Percentiles rank a stretch among this genome's conserved stretches.
These are phyloP conservation scores for Spathaspora hagerdaliae DNA, from an alignment of 805 yeast genomes.

Conservation along the genomic window DNA sequence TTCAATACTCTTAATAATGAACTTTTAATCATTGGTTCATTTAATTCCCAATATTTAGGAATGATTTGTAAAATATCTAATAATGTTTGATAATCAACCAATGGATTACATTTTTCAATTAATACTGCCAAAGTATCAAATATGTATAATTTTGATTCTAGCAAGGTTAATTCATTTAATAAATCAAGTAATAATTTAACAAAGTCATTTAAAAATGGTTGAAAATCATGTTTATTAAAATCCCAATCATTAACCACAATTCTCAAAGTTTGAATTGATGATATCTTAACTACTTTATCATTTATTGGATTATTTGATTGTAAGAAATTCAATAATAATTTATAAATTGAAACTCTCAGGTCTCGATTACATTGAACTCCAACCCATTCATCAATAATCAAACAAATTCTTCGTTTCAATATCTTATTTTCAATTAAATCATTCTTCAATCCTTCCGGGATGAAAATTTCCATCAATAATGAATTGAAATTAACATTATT, in stretches of 20 bases:
- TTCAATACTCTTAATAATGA: conserved; percentile 50
- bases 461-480: conserved; percentile 52
- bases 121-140: conserved; percentile 64
- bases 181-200: conserved; percentile 48
- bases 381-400: conserved; percentile 79
- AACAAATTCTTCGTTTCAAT: conserved; percentile 70
- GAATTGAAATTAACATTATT: conserved; percentile 67
- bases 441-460: conserved; percentile 59
- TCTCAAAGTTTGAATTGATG: conserved; percentile 68
- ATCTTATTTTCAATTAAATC: conserved; percentile 51
- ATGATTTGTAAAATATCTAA: conserved; percentile 49
- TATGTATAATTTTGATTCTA: conserved; percentile 76
- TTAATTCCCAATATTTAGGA: conserved; percentile 73
- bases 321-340: conserved; percentile 50
- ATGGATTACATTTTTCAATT: conserved; percentile 61
- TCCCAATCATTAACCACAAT: conserved; percentile 82
- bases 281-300: conserved; percentile 78
- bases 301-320: conserved; percentile 40
- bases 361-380: conserved; percentile 58
- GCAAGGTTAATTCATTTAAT: conserved; percentile 46
- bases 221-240: conserved; percentile 63
- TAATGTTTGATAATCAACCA: conserved; percentile 49
- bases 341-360: conserved; percentile 56
- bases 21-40: conserved; percentile 36
- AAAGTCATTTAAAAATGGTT: conserved; percentile 56